These are phyloP conservation scores for Nakazawaea wickerhamii DNA, from an alignment of 805 yeast species.

Conservation along the genomic window DNA sequence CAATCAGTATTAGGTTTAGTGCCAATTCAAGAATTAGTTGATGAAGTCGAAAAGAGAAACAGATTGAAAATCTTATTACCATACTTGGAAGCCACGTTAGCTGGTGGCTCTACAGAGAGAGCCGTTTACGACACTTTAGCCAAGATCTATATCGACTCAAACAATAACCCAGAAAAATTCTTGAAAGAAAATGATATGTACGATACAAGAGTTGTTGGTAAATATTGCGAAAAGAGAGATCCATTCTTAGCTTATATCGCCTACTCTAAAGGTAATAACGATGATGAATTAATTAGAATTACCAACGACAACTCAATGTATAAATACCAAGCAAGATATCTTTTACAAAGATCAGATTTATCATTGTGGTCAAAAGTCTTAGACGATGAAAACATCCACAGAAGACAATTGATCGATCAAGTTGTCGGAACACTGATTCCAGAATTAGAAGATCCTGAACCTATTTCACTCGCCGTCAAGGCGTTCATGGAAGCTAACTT, in stretches of 20 bases:
- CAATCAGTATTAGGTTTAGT: constrained; percentile 90
- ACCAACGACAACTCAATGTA: constrained; percentile 98
- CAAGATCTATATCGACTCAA: constrained; percentile 94
- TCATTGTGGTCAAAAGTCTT: constrained; percentile 79
- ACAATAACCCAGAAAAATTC: constrained; percentile 96
- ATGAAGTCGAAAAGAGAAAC: constrained; percentile 95
- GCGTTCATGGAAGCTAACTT: constrained; percentile 94
- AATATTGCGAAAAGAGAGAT: constrained; percentile 97
- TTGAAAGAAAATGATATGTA: constrained; percentile 84
- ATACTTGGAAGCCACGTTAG: constrained; percentile 83
- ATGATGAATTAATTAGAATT: constrained; percentile 80
- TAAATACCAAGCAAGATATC: constrained; percentile 97
- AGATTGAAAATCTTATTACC: constrained; percentile 88
- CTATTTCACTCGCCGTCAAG: constrained; percentile 87
- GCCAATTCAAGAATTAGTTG: constrained; percentile 83
- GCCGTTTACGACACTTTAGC: constrained; percentile 94
- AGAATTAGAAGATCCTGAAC: constrained; percentile 87
- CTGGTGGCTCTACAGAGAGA: constrained; percentile 79
- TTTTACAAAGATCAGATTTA: constrained; percentile 82
- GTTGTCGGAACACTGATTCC: constrained; percentile 96
- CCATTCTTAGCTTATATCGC: constrained; percentile 98
- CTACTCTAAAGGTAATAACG: constrained; percentile 91
- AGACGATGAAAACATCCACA: constrained; percentile 68
- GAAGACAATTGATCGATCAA: constrained; percentile 90
- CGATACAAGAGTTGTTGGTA: constrained; percentile 94